Conservation (phyloP, 139 green algal species). For the Yamagishiella unicocca region DNA sequence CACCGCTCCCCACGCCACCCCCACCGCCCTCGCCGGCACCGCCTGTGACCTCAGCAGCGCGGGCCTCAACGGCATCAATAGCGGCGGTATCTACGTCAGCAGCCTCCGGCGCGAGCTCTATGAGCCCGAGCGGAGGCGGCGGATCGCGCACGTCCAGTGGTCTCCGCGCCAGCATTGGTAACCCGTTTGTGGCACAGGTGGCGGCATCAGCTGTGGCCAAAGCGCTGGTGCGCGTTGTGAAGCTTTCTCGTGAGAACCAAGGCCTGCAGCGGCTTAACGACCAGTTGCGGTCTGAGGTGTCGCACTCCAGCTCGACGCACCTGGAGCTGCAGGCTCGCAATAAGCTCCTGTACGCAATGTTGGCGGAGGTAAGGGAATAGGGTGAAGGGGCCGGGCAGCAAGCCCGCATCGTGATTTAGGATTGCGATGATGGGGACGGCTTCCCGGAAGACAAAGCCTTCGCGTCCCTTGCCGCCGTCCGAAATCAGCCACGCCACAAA, state of each 20-base stretch:
- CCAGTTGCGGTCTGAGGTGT: conserved; percentile 21
- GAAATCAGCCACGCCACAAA: too few relatives aligned
- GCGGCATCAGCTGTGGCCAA: conserved; percentile 2
- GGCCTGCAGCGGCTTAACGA: conserved; percentile 31
- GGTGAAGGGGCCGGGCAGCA: not conserved
- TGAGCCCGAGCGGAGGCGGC: too few relatives aligned
- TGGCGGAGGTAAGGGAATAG: conserved; percentile 7
- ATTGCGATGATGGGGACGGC: not conserved
- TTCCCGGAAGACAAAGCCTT: not conserved
- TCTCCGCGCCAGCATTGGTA: not conserved
- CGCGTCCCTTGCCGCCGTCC: not conserved
- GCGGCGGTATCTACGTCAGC: too few relatives aligned
- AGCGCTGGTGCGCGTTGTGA: conserved; percentile 9
- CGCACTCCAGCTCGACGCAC: not conserved
- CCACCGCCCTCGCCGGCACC: not conserved
- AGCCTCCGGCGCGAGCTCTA: too few relatives aligned
- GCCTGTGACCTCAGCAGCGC: not conserved
- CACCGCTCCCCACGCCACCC: not conserved
- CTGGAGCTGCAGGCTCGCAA: conserved; percentile 6
- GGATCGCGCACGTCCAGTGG: too few relatives aligned
- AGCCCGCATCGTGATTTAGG: not conserved
- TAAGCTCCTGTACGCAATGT: conserved; percentile 11
- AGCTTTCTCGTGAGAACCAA: conserved; percentile 31
- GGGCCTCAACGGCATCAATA: too few relatives aligned
- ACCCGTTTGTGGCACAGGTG: conserved; percentile 3